phyloP scores from a whole-genome alignment of 768 basidiomycete genomes.

The Postia placenta region DNA sequence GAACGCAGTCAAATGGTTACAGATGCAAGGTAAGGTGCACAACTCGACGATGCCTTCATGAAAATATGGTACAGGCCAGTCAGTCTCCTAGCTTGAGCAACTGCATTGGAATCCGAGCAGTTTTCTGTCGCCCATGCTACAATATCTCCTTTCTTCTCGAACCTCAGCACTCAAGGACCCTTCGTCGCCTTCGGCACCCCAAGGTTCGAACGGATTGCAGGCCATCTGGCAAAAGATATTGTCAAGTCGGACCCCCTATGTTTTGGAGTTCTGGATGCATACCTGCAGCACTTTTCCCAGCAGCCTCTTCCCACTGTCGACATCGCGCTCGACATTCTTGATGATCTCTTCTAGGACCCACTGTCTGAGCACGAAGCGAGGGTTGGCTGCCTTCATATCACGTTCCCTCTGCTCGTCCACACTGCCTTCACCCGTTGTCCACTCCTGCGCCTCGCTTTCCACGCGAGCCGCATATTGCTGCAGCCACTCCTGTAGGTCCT shows the following conservation, averaged over 20 bases:
- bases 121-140: slow-evolving; percentile 66
- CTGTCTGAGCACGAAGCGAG: slow-evolving; percentile 88
- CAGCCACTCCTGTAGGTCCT: slow-evolving; percentile 61
- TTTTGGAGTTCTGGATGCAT: slow-evolving; percentile 22
- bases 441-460: slow-evolving; percentile 41
- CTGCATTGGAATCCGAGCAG: slow-evolving; percentile 92
- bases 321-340: slow-evolving; percentile 60
- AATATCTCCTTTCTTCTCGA: slow-evolving; percentile 67
- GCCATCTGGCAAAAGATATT: slow-evolving; percentile 62
- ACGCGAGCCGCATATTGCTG: slow-evolving; percentile 55
- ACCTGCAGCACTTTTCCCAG: slow-evolving; percentile 82
- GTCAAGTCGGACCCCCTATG: background rate
- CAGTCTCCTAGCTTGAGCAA: slow-evolving; percentile 64
- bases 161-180: slow-evolving; percentile 49
- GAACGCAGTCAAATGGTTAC: too few species aligned
- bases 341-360: slow-evolving; percentile 97
- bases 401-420: slow-evolving; percentile 41
- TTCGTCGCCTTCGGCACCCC: slow-evolving; percentile 67
- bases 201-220: slow-evolving; percentile 74
- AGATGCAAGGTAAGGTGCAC: background rate
- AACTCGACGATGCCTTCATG: background rate
- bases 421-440: slow-evolving; percentile 29
- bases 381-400: slow-evolving; percentile 63
- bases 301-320: slow-evolving; percentile 53
- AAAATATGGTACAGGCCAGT: background rate